phyloP scores from a whole-genome alignment of 768 basidiomycete species.

The Coprinellus aureogranulatus region DNA sequence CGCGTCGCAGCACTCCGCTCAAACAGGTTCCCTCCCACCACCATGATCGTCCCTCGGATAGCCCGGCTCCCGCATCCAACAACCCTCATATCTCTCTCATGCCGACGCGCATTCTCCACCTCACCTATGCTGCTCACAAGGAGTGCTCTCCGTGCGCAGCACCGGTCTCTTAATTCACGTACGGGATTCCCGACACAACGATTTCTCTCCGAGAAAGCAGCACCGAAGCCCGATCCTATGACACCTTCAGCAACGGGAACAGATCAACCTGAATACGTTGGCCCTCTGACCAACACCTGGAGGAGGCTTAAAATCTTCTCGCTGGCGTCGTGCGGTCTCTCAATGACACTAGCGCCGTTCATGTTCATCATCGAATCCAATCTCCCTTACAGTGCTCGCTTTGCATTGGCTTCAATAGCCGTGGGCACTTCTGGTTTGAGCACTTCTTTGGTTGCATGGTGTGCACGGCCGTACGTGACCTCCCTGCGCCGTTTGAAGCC shows the following conservation, averaged over 20 bases:
- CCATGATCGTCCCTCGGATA: slow-evolving; percentile 7
- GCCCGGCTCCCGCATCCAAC: not conserved
- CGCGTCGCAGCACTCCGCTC: slow-evolving; percentile 7
- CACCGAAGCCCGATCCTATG: slow-evolving; percentile 9
- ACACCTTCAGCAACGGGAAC: not conserved
- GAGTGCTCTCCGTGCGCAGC: not conserved
- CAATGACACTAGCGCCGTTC: slow-evolving; percentile 69
- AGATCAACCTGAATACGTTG: slow-evolving; percentile 52
- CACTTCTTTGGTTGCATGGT: slow-evolving; percentile 71
- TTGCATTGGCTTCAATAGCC: slow-evolving; percentile 67
- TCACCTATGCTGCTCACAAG: not conserved
- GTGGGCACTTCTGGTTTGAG: slow-evolving; percentile 70
- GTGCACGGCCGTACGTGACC: slow-evolving; percentile 72
- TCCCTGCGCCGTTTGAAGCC: slow-evolving; percentile 51
- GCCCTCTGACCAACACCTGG: slow-evolving; percentile 72
- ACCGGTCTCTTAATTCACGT: not conserved
- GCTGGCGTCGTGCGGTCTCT: slow-evolving; percentile 69
- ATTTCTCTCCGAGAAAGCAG: slow-evolving; percentile 11
- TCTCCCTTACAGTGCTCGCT: slow-evolving; percentile 66
- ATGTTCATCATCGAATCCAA: slow-evolving; percentile 79
- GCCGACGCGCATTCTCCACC: not conserved
- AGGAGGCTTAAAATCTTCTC: slow-evolving; percentile 81
- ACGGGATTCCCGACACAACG: slow-evolving; percentile 6
- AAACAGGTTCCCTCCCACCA: slow-evolving; percentile 6
- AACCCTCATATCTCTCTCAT: not conserved